Evolutionary conservation across 768 basidiomycete species (phyloP), one percentile per base, ranked within the genome.

Genomic region (Suillus subaureus): DNA sequence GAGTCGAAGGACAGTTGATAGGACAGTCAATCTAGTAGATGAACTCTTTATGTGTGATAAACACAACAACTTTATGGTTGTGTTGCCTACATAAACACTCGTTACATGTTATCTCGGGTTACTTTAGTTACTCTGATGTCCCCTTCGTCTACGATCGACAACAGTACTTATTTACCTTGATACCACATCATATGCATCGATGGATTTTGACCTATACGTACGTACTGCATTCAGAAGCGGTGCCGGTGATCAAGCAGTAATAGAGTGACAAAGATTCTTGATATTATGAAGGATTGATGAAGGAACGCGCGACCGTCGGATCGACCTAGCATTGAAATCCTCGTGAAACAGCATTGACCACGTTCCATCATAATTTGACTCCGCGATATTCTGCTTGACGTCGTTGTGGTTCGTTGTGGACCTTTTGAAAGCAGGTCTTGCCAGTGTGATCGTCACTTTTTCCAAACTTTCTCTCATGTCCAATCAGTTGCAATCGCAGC

Each of bases 301-400:
- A 31, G 28, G 16, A 52, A 31, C 16, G 51, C 51, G 8, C 16
- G 15, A 16, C 26, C 12, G 26, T 28, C 51, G 16, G 28, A 55
- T 33, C 33, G 21, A 21, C 31, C 54, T 54, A 54, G 18, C 31
- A 13, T 51, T 4, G 47, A 51, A 51, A 51, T 16, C 26, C 12
- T 12, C 45, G 26, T 28, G 15, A 52, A 18, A 54, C 18, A 5
- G 16, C 16, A 6, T 54, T 21, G 37, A 60, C 26, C 58, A 60
- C 58, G 40, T 60, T 60, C 56, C n/a, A n/a, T 33, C 56, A 58
- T 58, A 39, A 40, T 58, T 54, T 58, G 58, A 60, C 58, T 42
- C 58, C 58, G 58, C 39, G 58, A 28, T 18, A 42, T 28, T 60
- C 39, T 37, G n/a, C 39, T 60, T 60, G 40, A 60, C 40, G 16